phyloP scores from a whole-genome alignment of 2,329 filamentous ascomycete genomes.

The Apiospora malaysiana region DNA sequence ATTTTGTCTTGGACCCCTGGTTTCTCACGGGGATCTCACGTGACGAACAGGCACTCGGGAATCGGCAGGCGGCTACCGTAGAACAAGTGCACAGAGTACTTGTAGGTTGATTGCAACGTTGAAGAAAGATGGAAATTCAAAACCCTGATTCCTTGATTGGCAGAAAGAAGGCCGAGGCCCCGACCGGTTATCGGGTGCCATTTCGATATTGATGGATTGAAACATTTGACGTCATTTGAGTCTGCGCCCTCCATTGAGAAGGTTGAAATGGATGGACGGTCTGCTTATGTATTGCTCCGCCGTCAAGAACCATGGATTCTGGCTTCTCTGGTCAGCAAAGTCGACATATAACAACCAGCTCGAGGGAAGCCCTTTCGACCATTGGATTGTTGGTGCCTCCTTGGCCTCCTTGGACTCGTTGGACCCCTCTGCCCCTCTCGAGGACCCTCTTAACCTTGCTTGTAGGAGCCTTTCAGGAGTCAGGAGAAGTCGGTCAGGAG shows the following conservation, averaged over 20 bases:
- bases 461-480: not conserved
- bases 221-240: not conserved
- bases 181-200: not conserved
- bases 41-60: not conserved
- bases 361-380: not conserved
- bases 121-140: not conserved
- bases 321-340: not conserved
- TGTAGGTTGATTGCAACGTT: not conserved
- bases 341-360: not conserved
- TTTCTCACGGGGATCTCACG: not conserved
- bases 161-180: not conserved
- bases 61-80: not conserved
- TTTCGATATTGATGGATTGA: not conserved
- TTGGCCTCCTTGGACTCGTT: not conserved
- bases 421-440: not conserved
- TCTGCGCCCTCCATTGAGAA: not conserved
- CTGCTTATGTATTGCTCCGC: not conserved
- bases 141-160: not conserved
- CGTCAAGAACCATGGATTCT: not conserved
- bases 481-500: conserved; percentile 18
- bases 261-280: not conserved
- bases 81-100: not conserved
- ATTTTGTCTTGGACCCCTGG: not conserved
- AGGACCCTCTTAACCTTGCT: not conserved
- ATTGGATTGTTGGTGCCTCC: conserved; percentile 6